A percentile compares a stretch with the other conserved stretches of the same genome.
Conservation (phyloP, 1,284 basidiomycete species). For the Ganoderma multipileum region DNA sequence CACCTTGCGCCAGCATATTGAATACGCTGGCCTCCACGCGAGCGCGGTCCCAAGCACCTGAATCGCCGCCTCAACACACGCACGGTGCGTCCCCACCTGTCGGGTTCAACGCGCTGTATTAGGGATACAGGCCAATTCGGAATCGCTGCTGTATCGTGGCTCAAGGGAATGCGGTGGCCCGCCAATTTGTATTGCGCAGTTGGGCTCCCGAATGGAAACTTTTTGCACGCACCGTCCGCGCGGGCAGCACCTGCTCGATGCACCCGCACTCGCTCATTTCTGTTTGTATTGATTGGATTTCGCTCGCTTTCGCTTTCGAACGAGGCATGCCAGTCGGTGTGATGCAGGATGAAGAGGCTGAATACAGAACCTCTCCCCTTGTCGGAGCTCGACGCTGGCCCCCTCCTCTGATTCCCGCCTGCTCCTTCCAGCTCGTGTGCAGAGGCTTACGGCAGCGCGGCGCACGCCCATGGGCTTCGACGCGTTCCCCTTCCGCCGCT, state of each 20-base stretch:
- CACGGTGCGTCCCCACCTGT: background rate
- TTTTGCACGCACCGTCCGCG: background rate
- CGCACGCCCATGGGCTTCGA: constrained; percentile 3
- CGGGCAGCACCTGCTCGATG: constrained; percentile 2
- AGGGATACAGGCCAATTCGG: background rate
- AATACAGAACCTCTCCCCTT: background rate
- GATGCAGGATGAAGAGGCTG: background rate
- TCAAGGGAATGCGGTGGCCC: background rate
- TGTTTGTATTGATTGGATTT: background rate
- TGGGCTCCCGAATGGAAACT: background rate
- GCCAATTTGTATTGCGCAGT: constrained; percentile 5
- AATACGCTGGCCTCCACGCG: background rate
- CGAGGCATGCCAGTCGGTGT: background rate
- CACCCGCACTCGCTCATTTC: background rate
- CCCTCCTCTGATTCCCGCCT: constrained; percentile 13
- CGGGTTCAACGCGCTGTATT: background rate
- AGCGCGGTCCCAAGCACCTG: background rate
- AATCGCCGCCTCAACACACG: constrained; percentile 3
- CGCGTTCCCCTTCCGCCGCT: background rate
- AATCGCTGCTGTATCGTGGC: background rate
- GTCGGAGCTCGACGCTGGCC: constrained; percentile 7
- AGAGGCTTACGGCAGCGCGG: constrained; percentile 14
- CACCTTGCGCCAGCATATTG: background rate
- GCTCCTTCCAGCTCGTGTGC: constrained; percentile 5
- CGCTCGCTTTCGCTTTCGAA: background rate